Percentiles rank a stretch among this genome's conserved stretches.
phyloP scores from a whole-genome alignment of 2,329 filamentous ascomycete species.

The Penicillium sp. region DNA sequence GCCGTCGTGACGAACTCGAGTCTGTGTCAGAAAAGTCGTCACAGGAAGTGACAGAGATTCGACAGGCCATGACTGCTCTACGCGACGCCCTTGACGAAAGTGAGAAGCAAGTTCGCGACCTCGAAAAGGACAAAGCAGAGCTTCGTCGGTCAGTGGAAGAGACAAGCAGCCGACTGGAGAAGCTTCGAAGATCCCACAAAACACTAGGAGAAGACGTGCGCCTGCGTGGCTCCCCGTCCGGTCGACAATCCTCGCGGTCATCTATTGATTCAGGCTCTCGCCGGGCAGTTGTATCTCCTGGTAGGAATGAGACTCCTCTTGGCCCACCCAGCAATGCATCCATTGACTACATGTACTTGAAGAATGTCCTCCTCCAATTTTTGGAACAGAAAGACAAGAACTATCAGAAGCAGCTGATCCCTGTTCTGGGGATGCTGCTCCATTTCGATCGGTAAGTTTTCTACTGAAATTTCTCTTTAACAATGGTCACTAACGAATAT shows the following conservation, averaged over 20 bases:
- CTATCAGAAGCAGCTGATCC: constrained; percentile 65
- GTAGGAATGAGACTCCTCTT: constrained; percentile 40
- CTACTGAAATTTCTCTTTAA: not conserved
- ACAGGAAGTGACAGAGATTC: constrained; percentile 72
- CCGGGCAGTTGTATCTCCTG: constrained; percentile 49
- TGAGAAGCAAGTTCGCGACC: constrained; percentile 77
- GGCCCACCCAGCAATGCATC: constrained; percentile 23
- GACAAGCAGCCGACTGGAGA: constrained; percentile 71
- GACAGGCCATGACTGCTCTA: constrained; percentile 72
- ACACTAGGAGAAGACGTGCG: constrained; percentile 59
- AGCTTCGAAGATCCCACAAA: constrained; percentile 67
- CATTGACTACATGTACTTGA: constrained; percentile 63
- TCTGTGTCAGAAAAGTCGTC: constrained; percentile 63
- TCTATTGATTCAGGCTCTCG: constrained; percentile 55
- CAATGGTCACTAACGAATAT: constrained; percentile 16
- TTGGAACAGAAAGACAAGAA: constrained; percentile 66
- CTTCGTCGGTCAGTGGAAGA: constrained; percentile 75
- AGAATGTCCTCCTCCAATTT: constrained; percentile 65
- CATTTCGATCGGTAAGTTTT: constrained; percentile 60
- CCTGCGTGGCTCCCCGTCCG: constrained; percentile 42
- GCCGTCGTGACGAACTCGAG: constrained; percentile 73
- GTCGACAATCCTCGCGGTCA: constrained; percentile 54
- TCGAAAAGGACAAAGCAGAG: constrained; percentile 77
- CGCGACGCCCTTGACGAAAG: constrained; percentile 80
- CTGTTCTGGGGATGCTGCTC: constrained; percentile 63